Evolutionary conservation across 371 early-diverging fungal genomes (phyloP), one percentile per base, ranked within the genome.

Genomic region (Lichtheimia ornata): DNA sequence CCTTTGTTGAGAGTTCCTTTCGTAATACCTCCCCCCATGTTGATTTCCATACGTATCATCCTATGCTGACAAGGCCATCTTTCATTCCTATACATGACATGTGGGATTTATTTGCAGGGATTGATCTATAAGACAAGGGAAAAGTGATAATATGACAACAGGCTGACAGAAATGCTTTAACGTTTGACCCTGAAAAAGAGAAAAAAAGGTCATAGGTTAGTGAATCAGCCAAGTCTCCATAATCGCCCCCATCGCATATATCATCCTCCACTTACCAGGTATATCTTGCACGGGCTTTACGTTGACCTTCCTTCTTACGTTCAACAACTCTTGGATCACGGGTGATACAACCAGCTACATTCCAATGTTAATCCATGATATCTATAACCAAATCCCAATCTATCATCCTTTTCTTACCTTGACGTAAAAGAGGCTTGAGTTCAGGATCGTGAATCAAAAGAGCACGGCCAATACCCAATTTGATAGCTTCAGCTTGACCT

Each of bases 221-320:
- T 4, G 35, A 14, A 42, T 7, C 54, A 22, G 44, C 15, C 35
- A 11, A 35, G 2, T 35, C 11, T 11, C 11, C 35, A 35, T 11
- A 9, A 50, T 49, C 43, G n/a, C 17, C 42, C 18, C 5, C 51
- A 15, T 20, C n/a, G n/a, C n/a, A n/a, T n/a, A n/a, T n/a, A n/a
- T n/a, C 22, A 22, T 13, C 30, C 18, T 5, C 24, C 22, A 60
- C 64, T 17, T 69, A 69, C 97, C 97, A 98, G 47, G 95, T 93
- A 82, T 91, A 92, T 81, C 90, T 91, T 81, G 94, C 94, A 73
- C 98, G 86, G 41, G 97, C 96, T 82, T 91, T 92, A 53, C 92
- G 92, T 72, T 93, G 94, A 69, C 96, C 96, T 51, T 95, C 91
- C 91, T 98, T 98, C 82, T 98, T 98, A 71, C 97, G 87, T 82